A percentile compares a stretch with the other conserved stretches of the same genome.
phyloP scores from a whole-genome alignment of 805 yeast species.

The Helenozyma baotianmanensis region DNA sequence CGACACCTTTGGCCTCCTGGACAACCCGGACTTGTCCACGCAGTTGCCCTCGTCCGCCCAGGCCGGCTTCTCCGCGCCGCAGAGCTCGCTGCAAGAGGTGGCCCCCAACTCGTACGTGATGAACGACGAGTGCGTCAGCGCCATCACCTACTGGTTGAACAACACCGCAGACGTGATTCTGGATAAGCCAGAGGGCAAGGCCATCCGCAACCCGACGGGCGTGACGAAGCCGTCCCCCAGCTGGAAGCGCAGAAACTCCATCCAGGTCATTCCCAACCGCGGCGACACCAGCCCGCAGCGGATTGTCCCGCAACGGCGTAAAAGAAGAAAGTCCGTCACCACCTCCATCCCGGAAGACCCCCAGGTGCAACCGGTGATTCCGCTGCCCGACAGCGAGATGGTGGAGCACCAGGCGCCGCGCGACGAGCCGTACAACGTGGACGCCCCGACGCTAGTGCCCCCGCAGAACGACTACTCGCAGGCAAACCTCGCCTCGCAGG shows the following conservation, averaged over 20 bases:
- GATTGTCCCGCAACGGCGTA: slow-evolving; percentile 7
- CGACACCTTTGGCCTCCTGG: neutral
- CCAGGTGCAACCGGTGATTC: no score
- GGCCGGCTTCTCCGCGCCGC: neutral
- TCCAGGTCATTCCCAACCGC: slow-evolving; percentile 8
- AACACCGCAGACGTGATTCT: slow-evolving; percentile 13
- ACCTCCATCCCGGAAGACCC: slow-evolving; percentile 2
- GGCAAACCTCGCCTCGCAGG: no score
- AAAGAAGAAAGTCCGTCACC: slow-evolving; percentile 11
- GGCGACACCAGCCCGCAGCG: slow-evolving; percentile 3
- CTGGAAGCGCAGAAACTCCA: slow-evolving; percentile 14
- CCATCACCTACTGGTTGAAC: slow-evolving; percentile 32
- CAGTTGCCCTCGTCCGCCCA: neutral
- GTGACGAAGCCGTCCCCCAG: slow-evolving; percentile 19
- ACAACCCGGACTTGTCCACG: neutral
- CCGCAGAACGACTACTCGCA: no score
- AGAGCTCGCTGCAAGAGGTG: neutral
- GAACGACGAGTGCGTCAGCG: slow-evolving; percentile 39
- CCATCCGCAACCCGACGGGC: slow-evolving; percentile 27
- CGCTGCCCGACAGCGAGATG: no score
- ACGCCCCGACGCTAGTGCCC: no score
- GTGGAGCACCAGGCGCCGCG: no score
- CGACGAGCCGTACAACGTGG: no score
- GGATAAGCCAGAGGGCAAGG: slow-evolving; percentile 13
- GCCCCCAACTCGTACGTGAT: slow-evolving; percentile 17